Conservation (phyloP, 1,284 basidiomycete genomes). For the Cutaneotrichosporon mucoides region DNA sequence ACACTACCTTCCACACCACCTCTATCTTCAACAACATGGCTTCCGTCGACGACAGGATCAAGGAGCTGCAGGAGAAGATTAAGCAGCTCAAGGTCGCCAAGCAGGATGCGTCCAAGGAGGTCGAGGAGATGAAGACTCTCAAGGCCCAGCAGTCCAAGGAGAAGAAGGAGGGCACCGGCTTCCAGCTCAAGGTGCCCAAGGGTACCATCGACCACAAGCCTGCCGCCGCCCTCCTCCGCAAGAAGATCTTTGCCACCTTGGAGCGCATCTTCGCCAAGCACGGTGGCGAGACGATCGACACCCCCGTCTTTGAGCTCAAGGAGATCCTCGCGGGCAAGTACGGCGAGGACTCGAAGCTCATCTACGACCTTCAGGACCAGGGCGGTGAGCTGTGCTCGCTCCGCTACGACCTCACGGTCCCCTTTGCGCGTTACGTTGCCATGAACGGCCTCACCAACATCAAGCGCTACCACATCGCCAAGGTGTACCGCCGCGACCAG, state of each 20-base stretch:
- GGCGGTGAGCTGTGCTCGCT: slow-evolving; percentile 96
- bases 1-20: slow-evolving; percentile 1
- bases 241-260: slow-evolving; percentile 84
- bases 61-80: slow-evolving; percentile 43
- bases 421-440: slow-evolving; percentile 90
- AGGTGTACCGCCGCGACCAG: slow-evolving; percentile 94
- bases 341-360: slow-evolving; percentile 95
- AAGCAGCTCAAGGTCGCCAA: slow-evolving; percentile 46
- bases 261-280: slow-evolving; percentile 83
- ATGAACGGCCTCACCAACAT: slow-evolving; percentile 76
- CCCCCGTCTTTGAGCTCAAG: slow-evolving; percentile 95
- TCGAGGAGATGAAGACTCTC: slow-evolving; percentile 47
- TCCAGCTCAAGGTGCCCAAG: slow-evolving; percentile 53
- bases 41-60: slow-evolving; percentile 33
- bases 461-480: slow-evolving; percentile 96
- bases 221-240: slow-evolving; percentile 86
- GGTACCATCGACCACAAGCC: slow-evolving; percentile 96
- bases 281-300: slow-evolving; percentile 91
- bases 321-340: slow-evolving; percentile 95
- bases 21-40: slow-evolving; percentile 5
- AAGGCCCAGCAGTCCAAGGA: slow-evolving; percentile 35
- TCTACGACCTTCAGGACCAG: slow-evolving; percentile 96
- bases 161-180: slow-evolving; percentile 50
- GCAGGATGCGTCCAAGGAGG: slow-evolving; percentile 43
- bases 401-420: slow-evolving; percentile 95